Base-by-base conservation (phyloP, 169 alveolate species). In the Theileria parva region DNA sequence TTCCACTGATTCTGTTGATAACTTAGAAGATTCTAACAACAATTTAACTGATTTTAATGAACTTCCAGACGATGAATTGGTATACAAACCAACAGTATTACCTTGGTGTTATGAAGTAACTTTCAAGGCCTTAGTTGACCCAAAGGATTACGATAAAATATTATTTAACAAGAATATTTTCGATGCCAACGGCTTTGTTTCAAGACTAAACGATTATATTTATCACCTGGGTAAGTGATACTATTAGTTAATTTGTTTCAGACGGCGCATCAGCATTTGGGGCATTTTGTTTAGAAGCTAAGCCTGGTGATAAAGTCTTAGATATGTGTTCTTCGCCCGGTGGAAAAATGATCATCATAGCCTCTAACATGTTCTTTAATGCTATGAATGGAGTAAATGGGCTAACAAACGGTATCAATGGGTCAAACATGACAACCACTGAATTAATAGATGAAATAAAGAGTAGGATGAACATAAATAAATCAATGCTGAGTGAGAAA, bases 261-360 rank as follows among this genome's bases (percentile, higher is more conserved):
- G 77, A 69, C 13, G 77, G 77, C 23, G 88, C 79, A 13, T 57
- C 87, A 3, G 85, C 80, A 23, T 84, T 68, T 23, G 91, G 92
- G 27, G 84, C 91, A 17, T 70, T 85, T 59, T 79, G 85, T 28
- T 65, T 89, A 11, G 91, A 85, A 19, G 78, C 79, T 15, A 32
- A 53, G 53, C 79, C 88, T 0, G 80, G 81, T 27, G 93, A 92
- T 32, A 50, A 83, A 48, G 92, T 94, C 34, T 80, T 94, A 21
- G 97, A 94, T 74, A 73, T 92, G 86, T 94, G 96, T 86, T 92
- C 96, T 5, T 92, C 96, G 37, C 95, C 96, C 11, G 97, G 96
- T 17, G 96, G 96, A 2, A 93, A 93, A 57, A 79, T 94, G 30
- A 88, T 93, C 67, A 89, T 92, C 19, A 66, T 92, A n/a, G 92